phyloP scores from a whole-genome alignment of 75 land plant species.

The Adiantum capillusveneris region DNA sequence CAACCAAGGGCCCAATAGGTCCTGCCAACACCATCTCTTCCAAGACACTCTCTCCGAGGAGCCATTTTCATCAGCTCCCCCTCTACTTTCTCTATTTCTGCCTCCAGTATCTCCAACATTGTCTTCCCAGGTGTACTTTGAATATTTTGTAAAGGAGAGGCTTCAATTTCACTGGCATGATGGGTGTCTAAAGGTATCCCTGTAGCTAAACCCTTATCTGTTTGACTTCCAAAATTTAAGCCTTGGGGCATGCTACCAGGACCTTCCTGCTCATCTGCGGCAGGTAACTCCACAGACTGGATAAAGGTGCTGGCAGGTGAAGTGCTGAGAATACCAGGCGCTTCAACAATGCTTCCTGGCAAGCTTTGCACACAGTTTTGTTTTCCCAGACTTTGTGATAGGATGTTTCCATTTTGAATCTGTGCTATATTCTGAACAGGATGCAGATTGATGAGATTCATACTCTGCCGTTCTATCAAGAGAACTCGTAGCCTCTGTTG shows the following conservation, averaged over 20 bases:
- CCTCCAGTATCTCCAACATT: constrained; percentile 21
- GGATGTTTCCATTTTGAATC: too few relatives aligned
- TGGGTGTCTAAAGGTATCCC: neutral
- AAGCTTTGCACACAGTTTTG: too few relatives aligned
- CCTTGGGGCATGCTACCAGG: too few relatives aligned
- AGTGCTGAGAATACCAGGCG: too few relatives aligned
- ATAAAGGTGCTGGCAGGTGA: too few relatives aligned
- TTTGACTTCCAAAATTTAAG: neutral
- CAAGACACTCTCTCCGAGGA: constrained; percentile 63
- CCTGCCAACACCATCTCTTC: constrained; percentile 58
- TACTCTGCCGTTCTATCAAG: constrained; percentile 40
- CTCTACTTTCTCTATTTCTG: constrained; percentile 34
- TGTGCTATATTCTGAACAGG: too few relatives aligned
- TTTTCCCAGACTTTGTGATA: too few relatives aligned
- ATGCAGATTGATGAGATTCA: constrained; percentile 1
- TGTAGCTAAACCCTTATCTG: constrained; percentile 11
- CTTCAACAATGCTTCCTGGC: too few relatives aligned
- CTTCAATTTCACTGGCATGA: neutral
- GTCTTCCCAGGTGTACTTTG: constrained; percentile 6
- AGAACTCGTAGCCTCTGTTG: constrained; percentile 69
- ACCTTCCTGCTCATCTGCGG: too few relatives aligned
- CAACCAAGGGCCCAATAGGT: constrained; percentile 60
- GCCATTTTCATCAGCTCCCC: constrained; percentile 39
- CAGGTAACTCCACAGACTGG: too few relatives aligned
- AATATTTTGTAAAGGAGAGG: neutral